Evolutionary conservation across 129 eudicot species (phyloP), one percentile per base, ranked within the genome.

Genomic region (Tanacetum coccineum): DNA sequence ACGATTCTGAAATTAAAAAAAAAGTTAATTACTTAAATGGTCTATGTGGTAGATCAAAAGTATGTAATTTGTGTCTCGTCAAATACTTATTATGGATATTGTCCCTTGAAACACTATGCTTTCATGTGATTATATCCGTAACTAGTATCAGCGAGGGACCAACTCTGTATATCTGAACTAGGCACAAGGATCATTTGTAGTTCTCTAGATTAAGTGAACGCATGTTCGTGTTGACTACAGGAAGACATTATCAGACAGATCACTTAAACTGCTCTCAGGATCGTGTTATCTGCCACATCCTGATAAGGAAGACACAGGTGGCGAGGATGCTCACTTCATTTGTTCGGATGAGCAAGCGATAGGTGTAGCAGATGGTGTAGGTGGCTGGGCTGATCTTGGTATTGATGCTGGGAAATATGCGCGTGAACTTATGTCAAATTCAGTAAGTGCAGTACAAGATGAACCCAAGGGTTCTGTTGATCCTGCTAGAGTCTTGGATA

Each of bases 351-450:
- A 83, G 63, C 93, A 87, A 74, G 97, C 95, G 14, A 85, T 91
- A 13, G 97, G 97, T 61, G 93, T 91, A 28, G 97, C 97, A n/a
- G 97, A 91, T 75, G 97, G 97, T 51, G 97, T 91, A 11, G 97
- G 97, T 82, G 97, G 97, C 9, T 91, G 97, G 97, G 95, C 95
- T 47, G 97, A 87, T 58, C 76, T 80, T 56, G 97, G 97, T 54
- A 76, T 91, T 18, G 84, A 91, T 81, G 90, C 97, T 13, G 97
- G 97, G 52, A 71, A 59, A 65, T 91, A 87, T 61, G 95, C 97
- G 40, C 97, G 90, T 40, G 97, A 91, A 67, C 97, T 91, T 14
- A 91, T 91, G 97, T 72, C 82, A 3, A 82, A 91, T 64, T 85
- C 97, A 19, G 95, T 91, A 47, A 74, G 52, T 48, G 97, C 97